A percentile compares a stretch with the other conserved stretches of the same genome.
Conservation (phyloP, 2,329 filamentous ascomycete genomes). For the Diaporthe capsici region DNA sequence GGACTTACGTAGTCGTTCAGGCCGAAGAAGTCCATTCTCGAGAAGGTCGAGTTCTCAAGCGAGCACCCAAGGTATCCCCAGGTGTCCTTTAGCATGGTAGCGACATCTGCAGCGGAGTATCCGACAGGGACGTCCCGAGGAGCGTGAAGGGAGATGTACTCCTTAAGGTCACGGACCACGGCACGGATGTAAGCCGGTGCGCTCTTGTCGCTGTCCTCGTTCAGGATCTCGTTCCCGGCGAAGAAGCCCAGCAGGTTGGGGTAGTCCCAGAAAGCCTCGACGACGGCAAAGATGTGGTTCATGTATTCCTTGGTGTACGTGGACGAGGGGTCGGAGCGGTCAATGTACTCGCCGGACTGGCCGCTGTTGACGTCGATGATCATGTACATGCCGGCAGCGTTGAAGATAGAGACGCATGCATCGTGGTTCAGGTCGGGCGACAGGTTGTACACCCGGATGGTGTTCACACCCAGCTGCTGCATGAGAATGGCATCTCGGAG, state of each 20-base stretch:
- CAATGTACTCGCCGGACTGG: conserved; percentile 65
- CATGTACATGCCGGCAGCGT: conserved; percentile 60
- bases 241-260: conserved; percentile 76
- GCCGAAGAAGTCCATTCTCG: conserved; percentile 79
- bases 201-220: conserved; percentile 69
- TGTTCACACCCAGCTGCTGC: conserved; percentile 71
- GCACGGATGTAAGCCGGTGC: conserved; percentile 78
- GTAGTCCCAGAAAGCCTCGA: conserved; percentile 72
- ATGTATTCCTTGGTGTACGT: conserved; percentile 65
- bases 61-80: conserved; percentile 80
- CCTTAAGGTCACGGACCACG: conserved; percentile 81
- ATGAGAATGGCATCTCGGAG: conserved; percentile 70
- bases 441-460: conserved; percentile 75
- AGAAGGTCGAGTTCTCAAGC: conserved; percentile 61
- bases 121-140: conserved; percentile 78
- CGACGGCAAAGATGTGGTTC: conserved; percentile 71
- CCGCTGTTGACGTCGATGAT: conserved; percentile 74
- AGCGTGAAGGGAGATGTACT: conserved; percentile 78
- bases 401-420: conserved; percentile 72
- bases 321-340: conserved; percentile 64
- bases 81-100: conserved; percentile 75
- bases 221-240: conserved; percentile 81
- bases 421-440: conserved; percentile 73
- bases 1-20: conserved; percentile 71
- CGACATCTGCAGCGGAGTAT: conserved; percentile 82